Evolutionary conservation across 2,329 filamentous ascomycete species (phyloP).

Genomic region (Ascochyta clinopodiicola): DNA sequence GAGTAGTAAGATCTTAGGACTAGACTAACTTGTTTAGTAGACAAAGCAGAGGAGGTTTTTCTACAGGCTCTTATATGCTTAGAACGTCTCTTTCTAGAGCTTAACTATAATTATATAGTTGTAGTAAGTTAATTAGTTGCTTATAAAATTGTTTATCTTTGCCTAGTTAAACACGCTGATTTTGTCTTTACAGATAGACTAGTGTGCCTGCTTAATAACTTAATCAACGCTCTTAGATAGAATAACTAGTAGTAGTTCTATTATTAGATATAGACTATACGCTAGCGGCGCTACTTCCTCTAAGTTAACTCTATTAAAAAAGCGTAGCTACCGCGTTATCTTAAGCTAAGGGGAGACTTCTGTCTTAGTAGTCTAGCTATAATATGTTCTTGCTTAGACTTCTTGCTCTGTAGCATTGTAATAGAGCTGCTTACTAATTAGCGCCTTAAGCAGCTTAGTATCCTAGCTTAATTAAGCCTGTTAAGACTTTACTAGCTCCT

Average conservation of each 20-base stretch:
- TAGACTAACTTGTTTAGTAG: no score
- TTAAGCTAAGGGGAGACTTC: neutral
- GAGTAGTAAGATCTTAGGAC: no score
- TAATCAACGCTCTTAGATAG: neutral
- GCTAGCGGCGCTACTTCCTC: neutral
- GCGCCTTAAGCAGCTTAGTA: neutral
- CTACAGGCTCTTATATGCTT: neutral
- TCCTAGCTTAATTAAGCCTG: neutral
- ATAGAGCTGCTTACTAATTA: neutral
- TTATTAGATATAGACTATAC: neutral
- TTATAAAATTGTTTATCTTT: neutral
- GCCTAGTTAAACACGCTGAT: neutral
- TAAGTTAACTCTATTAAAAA: neutral
- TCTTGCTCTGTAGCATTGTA: neutral
- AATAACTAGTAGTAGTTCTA: neutral
- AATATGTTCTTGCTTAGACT: neutral
- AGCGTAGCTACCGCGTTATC: neutral
- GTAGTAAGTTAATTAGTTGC: neutral
- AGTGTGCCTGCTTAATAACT: neutral
- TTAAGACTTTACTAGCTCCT: neutral
- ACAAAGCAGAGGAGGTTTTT: no score
- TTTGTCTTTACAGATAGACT: neutral
- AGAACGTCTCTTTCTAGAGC: neutral
- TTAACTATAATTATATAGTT: neutral
- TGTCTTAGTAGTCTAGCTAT: neutral